Percentiles rank a stretch among this genome's conserved stretches.
phyloP scores from a whole-genome alignment of 257 asterid genomes.

The Salvia rosmarinus region DNA sequence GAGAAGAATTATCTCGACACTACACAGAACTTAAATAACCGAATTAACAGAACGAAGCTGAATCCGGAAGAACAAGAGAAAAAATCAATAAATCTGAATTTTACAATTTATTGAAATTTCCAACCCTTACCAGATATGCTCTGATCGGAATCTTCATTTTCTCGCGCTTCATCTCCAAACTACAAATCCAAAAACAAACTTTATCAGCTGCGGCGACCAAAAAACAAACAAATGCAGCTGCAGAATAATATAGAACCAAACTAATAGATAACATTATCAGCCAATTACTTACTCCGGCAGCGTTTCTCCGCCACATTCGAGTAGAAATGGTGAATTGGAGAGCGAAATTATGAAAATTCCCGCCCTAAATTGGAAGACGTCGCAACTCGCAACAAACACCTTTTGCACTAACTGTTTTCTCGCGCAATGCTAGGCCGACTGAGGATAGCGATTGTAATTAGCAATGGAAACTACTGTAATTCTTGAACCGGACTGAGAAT shows the following conservation, averaged over 20 bases:
- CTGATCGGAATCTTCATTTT: constrained; percentile 66
- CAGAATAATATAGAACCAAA: constrained; percentile 9
- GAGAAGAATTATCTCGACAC: too few relatives aligned
- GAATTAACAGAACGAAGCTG: constrained; percentile 16
- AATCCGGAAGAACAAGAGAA: not conserved
- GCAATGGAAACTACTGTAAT: constrained; percentile 17
- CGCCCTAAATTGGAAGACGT: constrained; percentile 36
- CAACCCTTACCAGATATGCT: constrained; percentile 68
- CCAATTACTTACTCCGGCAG: constrained; percentile 34
- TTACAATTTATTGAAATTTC: constrained; percentile 1
- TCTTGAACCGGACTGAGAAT: not conserved
- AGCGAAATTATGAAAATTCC: constrained; percentile 6
- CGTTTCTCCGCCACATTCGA: constrained; percentile 49
- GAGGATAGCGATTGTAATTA: not conserved
- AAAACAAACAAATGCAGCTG: constrained; percentile 21
- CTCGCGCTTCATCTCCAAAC: constrained; percentile 37
- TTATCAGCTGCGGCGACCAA: constrained; percentile 28
- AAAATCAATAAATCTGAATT: constrained; percentile 1
- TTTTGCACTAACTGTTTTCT: not conserved
- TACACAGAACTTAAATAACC: not conserved
- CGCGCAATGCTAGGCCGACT: not conserved
- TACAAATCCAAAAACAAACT: constrained; percentile 25
- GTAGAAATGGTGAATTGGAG: constrained; percentile 23
- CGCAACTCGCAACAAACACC: not conserved
- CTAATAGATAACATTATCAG: constrained; percentile 1